Evolutionary conservation across 2,329 filamentous ascomycete species (phyloP).

Genomic region (Rugonectria rugulosa): DNA sequence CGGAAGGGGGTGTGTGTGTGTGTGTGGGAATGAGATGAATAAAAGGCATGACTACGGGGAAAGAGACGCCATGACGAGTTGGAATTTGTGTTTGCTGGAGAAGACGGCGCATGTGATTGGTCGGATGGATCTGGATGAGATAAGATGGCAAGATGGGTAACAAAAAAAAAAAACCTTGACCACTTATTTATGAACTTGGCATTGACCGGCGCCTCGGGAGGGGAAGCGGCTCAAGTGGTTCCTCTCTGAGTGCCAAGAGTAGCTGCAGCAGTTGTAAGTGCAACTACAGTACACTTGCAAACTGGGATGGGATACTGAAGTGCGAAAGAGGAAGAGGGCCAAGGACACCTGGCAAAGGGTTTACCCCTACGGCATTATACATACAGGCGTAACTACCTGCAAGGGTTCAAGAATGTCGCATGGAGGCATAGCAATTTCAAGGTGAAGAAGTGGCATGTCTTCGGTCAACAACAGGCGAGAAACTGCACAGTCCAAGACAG

Average conservation of each 20-base stretch:
- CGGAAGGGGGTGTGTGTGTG: not conserved
- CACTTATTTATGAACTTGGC: conserved; percentile 21
- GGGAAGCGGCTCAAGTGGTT: conserved; percentile 26
- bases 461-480: conserved; percentile 1
- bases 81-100: conserved; percentile 34
- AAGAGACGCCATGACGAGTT: conserved; percentile 31
- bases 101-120: conserved; percentile 30
- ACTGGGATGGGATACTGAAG: not conserved
- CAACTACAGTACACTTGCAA: not conserved
- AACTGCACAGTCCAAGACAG: not conserved
- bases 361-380: no score
- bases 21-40: conserved; percentile 18
- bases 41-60: conserved; percentile 6
- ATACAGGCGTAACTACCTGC: no score
- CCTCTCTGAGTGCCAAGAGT: not conserved
- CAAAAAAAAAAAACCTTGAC: conserved; percentile 24
- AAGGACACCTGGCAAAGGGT: no score
- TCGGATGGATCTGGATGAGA: conserved; percentile 20
- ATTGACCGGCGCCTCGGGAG: conserved; percentile 28
- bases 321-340: not conserved
- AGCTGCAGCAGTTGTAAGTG: not conserved
- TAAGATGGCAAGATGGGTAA: no score
- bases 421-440: no score
- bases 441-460: conserved; percentile 1
- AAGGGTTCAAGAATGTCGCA: no score